Percentiles rank a stretch among this genome's conserved stretches.
These are phyloP conservation scores for Colletotrichum neosansevieriae DNA, from an alignment of 2,329 filamentous ascomycete species.

Conservation along the genomic window DNA sequence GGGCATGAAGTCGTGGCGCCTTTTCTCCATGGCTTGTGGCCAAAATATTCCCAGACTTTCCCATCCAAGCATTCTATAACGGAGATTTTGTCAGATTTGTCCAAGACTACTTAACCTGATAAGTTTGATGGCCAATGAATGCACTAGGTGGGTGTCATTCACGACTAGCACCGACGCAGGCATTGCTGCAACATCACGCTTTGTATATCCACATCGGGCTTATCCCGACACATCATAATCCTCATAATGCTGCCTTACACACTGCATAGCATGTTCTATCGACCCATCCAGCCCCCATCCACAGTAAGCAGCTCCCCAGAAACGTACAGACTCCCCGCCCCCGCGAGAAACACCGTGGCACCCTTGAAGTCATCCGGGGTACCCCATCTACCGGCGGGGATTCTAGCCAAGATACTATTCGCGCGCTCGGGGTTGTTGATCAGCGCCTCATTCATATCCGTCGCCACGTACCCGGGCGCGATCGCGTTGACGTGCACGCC, in stretches of 20 bases:
- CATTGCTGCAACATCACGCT: slow-evolving; percentile 12
- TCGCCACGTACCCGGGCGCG: slow-evolving; percentile 89
- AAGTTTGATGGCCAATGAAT: no score
- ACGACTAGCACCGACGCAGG: no score
- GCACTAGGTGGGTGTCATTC: no score
- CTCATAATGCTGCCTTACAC: background rate
- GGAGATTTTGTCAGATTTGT: no score
- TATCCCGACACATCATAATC: background rate
- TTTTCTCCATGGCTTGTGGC: no score
- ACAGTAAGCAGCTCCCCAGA: slow-evolving; percentile 85
- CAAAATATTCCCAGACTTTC: no score
- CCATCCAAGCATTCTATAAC: no score
- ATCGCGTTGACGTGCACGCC: slow-evolving; percentile 89
- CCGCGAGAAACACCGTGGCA: slow-evolving; percentile 80
- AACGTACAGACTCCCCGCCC: slow-evolving; percentile 79
- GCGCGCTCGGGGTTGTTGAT: slow-evolving; percentile 77
- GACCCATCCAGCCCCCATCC: slow-evolving; percentile 93
- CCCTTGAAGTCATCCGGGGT: slow-evolving; percentile 89
- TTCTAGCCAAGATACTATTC: slow-evolving; percentile 80
- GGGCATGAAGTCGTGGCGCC: no score
- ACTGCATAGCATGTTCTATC: slow-evolving; percentile 59
- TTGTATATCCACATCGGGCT: background rate
- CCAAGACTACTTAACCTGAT: no score
- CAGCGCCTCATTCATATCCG: slow-evolving; percentile 92
- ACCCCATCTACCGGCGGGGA: slow-evolving; percentile 88